These are phyloP conservation scores for Glonium stellatum DNA, from an alignment of 495 filamentous ascomycete species.

Conservation along the genomic window DNA sequence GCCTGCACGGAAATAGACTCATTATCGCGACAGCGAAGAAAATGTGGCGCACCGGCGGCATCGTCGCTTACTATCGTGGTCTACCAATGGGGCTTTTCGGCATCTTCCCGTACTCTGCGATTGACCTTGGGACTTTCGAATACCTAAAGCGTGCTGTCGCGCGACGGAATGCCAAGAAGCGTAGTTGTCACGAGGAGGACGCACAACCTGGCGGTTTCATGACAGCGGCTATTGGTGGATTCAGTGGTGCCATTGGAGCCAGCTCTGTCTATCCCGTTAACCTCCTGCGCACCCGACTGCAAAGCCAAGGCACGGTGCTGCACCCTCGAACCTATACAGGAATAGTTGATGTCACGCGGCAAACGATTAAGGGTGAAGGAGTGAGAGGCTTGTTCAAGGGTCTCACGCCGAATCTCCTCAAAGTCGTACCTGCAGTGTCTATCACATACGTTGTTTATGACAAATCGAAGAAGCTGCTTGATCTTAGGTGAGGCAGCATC, in stretches of 20 bases:
- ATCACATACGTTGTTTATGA: constrained; percentile 98
- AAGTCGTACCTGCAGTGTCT: constrained; percentile 92
- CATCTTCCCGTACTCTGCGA: constrained; percentile 96
- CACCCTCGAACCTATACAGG: constrained; percentile 88
- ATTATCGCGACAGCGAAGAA: constrained; percentile 73
- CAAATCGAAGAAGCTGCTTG: constrained; percentile 75
- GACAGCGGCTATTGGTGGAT: constrained; percentile 77
- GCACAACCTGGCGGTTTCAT: constrained; percentile 66
- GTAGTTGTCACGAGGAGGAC: constrained; percentile 74
- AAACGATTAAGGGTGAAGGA: constrained; percentile 78
- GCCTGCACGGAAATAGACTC: constrained; percentile 74
- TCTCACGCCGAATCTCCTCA: constrained; percentile 88
- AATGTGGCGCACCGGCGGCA: constrained; percentile 70
- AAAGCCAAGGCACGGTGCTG: constrained; percentile 86
- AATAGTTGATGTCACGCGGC: constrained; percentile 75
- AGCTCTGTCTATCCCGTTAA: constrained; percentile 92
- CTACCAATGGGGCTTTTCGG: constrained; percentile 86
- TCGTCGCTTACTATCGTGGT: constrained; percentile 80
- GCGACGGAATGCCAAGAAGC: constrained; percentile 58
- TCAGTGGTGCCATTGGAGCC: constrained; percentile 89
- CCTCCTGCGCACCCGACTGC: constrained; percentile 83
- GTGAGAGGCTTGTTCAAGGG: constrained; percentile 87
- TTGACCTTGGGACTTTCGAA: constrained; percentile 94
- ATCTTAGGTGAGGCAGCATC: constrained; percentile 48
- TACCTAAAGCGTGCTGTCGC: constrained; percentile 72